These are phyloP conservation scores for Fusarium sp. DNA, from an alignment of 2,329 filamentous ascomycete genomes.

Conservation along the genomic window DNA sequence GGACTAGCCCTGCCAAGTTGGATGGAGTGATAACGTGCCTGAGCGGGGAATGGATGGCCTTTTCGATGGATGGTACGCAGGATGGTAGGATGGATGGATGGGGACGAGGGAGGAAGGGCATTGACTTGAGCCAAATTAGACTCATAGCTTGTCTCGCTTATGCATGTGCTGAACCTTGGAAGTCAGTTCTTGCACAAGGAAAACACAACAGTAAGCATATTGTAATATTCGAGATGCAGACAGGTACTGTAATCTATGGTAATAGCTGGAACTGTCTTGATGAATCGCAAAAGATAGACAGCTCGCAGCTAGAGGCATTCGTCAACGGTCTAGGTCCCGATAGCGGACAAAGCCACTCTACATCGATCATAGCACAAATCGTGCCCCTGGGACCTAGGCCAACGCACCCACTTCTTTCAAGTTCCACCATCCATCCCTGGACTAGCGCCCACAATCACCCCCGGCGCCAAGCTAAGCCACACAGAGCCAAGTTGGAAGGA, in stretches of 20 bases:
- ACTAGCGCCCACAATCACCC: conserved; percentile 27
- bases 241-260: not conserved
- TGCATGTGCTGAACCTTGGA: conserved; percentile 5
- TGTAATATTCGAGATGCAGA: not conserved
- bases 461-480: conserved; percentile 37
- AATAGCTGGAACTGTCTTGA: not conserved
- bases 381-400: conserved; percentile 36
- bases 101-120: conserved; percentile 2
- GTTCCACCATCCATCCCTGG: conserved; percentile 29
- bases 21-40: conserved; percentile 27
- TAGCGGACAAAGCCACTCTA: conserved; percentile 8
- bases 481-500: conserved; percentile 35
- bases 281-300: not conserved
- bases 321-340: conserved; percentile 2
- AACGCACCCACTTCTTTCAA: conserved; percentile 19
- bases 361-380: not conserved
- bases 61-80: conserved; percentile 24
- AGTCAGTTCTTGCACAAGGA: not conserved
- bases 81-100: not conserved
- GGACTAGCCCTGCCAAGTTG: conserved; percentile 23
- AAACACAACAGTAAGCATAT: not conserved
- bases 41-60: not conserved
- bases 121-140: conserved; percentile 37
- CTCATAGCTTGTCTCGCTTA: conserved; percentile 31
- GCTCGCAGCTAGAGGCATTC: not conserved